Conservation (phyloP, 2,329 filamentous ascomycete genomes). For the Pseudodiploospora longispora region DNA sequence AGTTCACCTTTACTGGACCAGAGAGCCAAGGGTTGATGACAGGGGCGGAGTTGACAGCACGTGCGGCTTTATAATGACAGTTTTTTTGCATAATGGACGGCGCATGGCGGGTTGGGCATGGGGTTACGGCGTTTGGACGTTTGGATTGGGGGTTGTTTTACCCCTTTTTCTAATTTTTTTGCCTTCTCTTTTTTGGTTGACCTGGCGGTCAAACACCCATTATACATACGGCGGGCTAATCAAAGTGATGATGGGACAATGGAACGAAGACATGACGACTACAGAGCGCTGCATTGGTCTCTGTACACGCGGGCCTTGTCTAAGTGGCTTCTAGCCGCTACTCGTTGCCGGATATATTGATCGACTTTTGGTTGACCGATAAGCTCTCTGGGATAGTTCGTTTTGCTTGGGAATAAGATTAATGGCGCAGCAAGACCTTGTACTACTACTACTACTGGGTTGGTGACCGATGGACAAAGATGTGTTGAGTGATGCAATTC, state of each 20-base stretch:
- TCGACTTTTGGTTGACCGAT: no score
- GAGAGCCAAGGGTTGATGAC: conserved; percentile 27
- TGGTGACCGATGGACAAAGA: no score
- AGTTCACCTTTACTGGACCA: conserved; percentile 40
- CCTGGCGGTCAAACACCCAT: conserved; percentile 13
- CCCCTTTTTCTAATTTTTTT: no score
- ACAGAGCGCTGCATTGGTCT: neutral
- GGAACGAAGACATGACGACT: conserved; percentile 24
- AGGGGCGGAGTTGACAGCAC: conserved; percentile 19
- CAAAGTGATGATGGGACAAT: conserved; percentile 22
- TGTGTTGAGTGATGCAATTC: no score
- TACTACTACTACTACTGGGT: no score
- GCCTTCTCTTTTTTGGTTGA: neutral
- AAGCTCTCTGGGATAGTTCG: no score
- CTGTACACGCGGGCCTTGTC: neutral
- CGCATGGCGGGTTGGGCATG: neutral
- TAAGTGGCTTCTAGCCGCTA: neutral
- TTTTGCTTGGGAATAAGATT: no score
- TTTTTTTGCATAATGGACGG: neutral
- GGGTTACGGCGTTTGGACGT: neutral
- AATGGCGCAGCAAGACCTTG: no score
- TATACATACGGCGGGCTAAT: conserved; percentile 16
- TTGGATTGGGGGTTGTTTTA: no score
- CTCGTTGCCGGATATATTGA: no score
- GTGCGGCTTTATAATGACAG: conserved; percentile 4